Base-by-base conservation (phyloP, 2,329 filamentous ascomycete species). In the Rosellinia necatrix region DNA sequence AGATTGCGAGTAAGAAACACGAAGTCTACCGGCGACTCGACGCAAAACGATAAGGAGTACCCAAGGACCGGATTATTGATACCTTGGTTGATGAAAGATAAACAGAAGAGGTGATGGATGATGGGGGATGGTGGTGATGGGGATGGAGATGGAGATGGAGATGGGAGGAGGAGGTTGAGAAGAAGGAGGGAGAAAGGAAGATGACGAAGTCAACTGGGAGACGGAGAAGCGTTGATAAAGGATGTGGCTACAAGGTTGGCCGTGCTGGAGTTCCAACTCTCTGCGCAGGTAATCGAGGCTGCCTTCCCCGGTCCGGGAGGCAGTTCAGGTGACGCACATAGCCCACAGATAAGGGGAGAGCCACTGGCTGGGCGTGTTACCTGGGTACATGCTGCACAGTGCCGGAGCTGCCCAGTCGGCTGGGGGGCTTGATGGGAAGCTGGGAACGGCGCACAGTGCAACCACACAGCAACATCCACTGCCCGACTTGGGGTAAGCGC, bases 11-110 rank as follows among this genome's bases (percentile, higher is more conserved):
- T 40, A 64, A 57, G 43, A 49, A 63, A 61, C 34, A 61, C 62
- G 69, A 71, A 72, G 72, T 74, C 70, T 74, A 70, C 75, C 74
- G 68, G 75, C 72, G 74, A 77, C 75, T 71, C 60, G 25, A 59
- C 56, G 41, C 56, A 58, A 67, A 60, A 48, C 62, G 50, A 60
- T 59, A 63, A 53, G 38, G 62, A 64, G 68, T 44, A 60, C 48
- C 56, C 61, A 65, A 65, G 64, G 59, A 64, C 53, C 64, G 62
- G 61, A 42, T 46, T 57, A 67, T 62, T 65, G 66, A 66, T 64
- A 59, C 63, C 60, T 56, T 60, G 47, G 54, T 40, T 21, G 58
- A 54, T 44, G 47, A 44, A 55, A 48, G 30, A 53, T 51, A 49
- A 53, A 35, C 43, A 48, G n/a, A 44, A 10, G 27, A 46, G 44